These are phyloP conservation scores for Xylaria sp. DNA, from an alignment of 2,329 filamentous ascomycete genomes.

Conservation along the genomic window DNA sequence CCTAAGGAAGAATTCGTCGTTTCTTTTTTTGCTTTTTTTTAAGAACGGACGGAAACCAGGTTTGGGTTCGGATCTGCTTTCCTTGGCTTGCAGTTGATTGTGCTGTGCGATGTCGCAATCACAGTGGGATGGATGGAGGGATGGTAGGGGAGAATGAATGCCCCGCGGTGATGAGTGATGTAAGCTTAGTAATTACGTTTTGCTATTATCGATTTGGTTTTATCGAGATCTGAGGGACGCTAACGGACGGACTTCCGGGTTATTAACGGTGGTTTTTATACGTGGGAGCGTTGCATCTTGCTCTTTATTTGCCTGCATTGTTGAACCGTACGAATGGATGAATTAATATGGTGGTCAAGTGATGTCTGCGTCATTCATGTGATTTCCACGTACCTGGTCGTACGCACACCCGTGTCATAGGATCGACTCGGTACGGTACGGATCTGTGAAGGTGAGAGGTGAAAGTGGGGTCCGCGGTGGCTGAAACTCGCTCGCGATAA, in stretches of 20 bases:
- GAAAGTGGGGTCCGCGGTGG: constrained; percentile 1
- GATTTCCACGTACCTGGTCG: too few relatives aligned
- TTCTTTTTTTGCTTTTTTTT: neutral
- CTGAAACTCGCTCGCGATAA: constrained; percentile 9
- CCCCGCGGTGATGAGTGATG: constrained; percentile 13
- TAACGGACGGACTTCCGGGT: too few relatives aligned
- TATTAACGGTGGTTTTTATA: too few relatives aligned
- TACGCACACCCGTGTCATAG: too few relatives aligned
- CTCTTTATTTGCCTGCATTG: too few relatives aligned
- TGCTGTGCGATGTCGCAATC: constrained; percentile 12
- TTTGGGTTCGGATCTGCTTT: neutral
- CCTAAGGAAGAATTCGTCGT: neutral
- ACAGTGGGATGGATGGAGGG: neutral
- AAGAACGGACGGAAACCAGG: neutral
- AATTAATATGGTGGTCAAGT: too few relatives aligned
- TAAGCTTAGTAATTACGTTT: neutral
- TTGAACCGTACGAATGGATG: too few relatives aligned
- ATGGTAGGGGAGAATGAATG: neutral
- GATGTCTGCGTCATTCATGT: too few relatives aligned
- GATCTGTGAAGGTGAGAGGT: neutral
- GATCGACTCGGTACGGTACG: too few relatives aligned
- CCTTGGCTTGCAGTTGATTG: neutral
- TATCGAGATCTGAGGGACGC: neutral
- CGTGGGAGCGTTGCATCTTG: too few relatives aligned
- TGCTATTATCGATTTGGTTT: neutral